Evolutionary conservation across 495 filamentous ascomycete species (phyloP), one percentile per base, ranked within the genome.

Genomic region (Neurospora tetraspora): DNA sequence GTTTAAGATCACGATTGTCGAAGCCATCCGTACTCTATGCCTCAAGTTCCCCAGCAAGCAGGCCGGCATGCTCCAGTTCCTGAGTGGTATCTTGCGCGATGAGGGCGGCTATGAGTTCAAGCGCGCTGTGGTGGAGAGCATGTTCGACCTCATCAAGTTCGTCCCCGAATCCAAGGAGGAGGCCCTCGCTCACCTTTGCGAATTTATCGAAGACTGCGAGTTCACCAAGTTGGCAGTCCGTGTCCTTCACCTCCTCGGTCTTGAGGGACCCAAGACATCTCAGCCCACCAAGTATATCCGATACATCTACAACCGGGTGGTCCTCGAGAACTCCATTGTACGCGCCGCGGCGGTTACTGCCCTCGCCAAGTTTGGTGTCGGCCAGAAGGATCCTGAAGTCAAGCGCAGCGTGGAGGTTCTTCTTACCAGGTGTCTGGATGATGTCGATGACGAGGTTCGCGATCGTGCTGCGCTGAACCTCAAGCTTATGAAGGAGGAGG

Each of bases 191-290:
- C 96, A 98, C 79, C 89, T 99, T 18, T 98, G 95, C 83, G 96
- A 99, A 79, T 99, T 99, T 81, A 98, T 99, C 75, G 96, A 99
- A 81, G 96, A 99, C 80, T 99, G 96, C 86, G 96, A 99, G 78
- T 99, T 98, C 81, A 98, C 96, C 20, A 99, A 99, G 83, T 88
- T 99, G 70, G 95, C 96, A 42, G 95, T 99, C 69, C 90, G 96
- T 61, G 94, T 98, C 73, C 84, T 99, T 43, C 95, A 98, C 83
- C 88, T 98, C 37, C 88, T 99, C 39, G 96, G 96, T 75, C 86
- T 92, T 34, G 96, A 99, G 84, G 96, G 96, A 23, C 96, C 96
- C 39, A 96, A 94, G 85, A 98, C 96, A 6, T 90, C 92, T 6
- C 92, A 97, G 75, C 96, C 96, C 4, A 98, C 94, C 71, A 98